Percentiles rank a stretch among this genome's conserved stretches.
phyloP scores from a whole-genome alignment of 306 rosid genomes.

The Sicyos edulis region DNA sequence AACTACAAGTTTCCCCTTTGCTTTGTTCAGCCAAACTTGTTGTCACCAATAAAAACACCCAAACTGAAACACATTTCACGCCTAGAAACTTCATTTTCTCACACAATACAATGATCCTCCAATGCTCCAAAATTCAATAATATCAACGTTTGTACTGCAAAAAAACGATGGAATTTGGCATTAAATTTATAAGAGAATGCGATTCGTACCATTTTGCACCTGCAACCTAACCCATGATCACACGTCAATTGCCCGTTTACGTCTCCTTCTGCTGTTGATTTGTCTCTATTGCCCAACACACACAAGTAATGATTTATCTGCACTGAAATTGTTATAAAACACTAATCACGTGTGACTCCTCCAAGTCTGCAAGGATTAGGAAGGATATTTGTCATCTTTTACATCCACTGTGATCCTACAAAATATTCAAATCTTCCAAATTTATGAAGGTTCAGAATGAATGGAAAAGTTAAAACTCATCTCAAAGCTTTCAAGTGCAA shows the following conservation, averaged over 20 bases:
- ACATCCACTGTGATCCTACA: neutral
- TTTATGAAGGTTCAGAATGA: constrained; percentile 1
- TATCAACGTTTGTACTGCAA: neutral
- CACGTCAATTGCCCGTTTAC: constrained; percentile 29
- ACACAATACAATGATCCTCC: constrained; percentile 19
- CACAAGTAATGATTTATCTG: constrained; percentile 15
- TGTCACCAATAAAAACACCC: constrained; percentile 27
- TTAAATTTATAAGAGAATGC: constrained; percentile 22
- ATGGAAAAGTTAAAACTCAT: neutral
- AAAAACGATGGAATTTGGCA: neutral
- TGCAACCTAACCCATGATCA: constrained; percentile 45
- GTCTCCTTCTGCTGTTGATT: neutral
- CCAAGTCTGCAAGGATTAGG: neutral
- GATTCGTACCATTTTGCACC: constrained; percentile 23
- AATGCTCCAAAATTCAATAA: neutral
- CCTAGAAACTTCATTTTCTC: neutral
- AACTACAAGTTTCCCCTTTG: constrained; percentile 38
- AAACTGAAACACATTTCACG: constrained; percentile 41
- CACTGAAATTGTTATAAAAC: neutral
- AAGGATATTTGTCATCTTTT: neutral
- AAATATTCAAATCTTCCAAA: neutral
- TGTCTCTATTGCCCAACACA: neutral
- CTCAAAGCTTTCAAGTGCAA: neutral
- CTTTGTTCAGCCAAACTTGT: constrained; percentile 34
- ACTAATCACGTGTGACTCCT: neutral